phyloP scores from a whole-genome alignment of 306 rosid genomes.

The Castanea sativa region DNA sequence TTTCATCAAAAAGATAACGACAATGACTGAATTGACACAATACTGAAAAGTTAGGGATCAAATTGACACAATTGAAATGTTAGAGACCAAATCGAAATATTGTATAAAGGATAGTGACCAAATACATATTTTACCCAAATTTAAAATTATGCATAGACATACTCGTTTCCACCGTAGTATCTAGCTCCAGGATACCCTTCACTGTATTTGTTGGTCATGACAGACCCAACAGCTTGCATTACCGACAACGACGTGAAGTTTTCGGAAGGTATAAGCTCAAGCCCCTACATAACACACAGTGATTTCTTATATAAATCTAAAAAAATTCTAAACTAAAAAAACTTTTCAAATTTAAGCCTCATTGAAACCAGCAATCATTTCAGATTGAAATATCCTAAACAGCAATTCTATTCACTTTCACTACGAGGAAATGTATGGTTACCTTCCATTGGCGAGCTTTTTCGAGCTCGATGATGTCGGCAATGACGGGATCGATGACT shows the following conservation, averaged over 20 bases:
- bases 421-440: too few relatives aligned
- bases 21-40: too few relatives aligned
- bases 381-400: neutral
- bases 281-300: conserved; percentile 42
- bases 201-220: conserved; percentile 89
- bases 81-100: too few relatives aligned
- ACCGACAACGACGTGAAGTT: conserved; percentile 83
- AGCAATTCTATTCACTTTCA: neutral
- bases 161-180: conserved; percentile 97
- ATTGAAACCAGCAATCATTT: neutral
- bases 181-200: conserved; percentile 97
- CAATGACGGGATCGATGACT: conserved; percentile 71
- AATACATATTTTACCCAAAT: too few relatives aligned
- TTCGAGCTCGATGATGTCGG: conserved; percentile 82
- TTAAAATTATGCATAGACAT: conserved; percentile 24
- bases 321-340: neutral
- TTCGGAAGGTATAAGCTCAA: conserved; percentile 87
- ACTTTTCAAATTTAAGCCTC: too few relatives aligned
- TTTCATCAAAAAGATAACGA: too few relatives aligned
- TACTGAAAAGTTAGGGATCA: too few relatives aligned
- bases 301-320: too few relatives aligned
- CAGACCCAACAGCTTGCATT: conserved; percentile 97
- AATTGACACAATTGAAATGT: too few relatives aligned
- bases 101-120: too few relatives aligned
- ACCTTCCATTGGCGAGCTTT: conserved; percentile 96